Conservation (phyloP, 75 land plant genomes). For the Pinus taeda region DNA sequence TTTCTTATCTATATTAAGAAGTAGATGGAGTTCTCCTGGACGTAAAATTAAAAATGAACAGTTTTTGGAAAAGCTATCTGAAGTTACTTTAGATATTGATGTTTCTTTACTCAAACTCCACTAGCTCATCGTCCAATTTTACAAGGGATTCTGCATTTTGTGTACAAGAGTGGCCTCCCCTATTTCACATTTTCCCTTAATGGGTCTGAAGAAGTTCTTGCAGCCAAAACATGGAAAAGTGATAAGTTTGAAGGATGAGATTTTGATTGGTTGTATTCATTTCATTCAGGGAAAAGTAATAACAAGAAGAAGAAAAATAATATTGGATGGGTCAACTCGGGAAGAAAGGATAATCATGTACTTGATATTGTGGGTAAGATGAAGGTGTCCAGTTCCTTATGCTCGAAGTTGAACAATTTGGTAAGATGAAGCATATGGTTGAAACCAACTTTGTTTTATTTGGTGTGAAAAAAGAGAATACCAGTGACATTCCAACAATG, state of each 20-base stretch:
- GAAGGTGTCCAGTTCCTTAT: slow-evolving; percentile 38
- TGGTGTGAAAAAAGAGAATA: slow-evolving; percentile 22
- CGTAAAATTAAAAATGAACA: neutral
- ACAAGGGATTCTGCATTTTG: slow-evolving; percentile 51
- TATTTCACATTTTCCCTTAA: slow-evolving; percentile 40
- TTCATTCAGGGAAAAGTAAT: slow-evolving; percentile 34
- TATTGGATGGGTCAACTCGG: slow-evolving; percentile 37
- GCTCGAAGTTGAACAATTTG: slow-evolving; percentile 8
- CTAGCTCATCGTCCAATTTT: slow-evolving; percentile 13
- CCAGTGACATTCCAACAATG: neutral
- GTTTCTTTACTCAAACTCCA: neutral
- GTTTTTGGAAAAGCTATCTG: neutral
- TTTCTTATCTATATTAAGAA: neutral
- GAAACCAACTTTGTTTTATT: slow-evolving; percentile 44
- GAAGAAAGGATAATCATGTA: slow-evolving; percentile 18
- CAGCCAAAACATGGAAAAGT: slow-evolving; percentile 31
- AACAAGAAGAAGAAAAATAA: slow-evolving; percentile 40
- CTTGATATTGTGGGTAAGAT: slow-evolving; percentile 52
- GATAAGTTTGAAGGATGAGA: slow-evolving; percentile 27
- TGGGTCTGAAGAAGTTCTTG: slow-evolving; percentile 35
- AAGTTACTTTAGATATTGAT: neutral
- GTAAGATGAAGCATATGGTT: slow-evolving; percentile 1
- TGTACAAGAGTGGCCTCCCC: slow-evolving; percentile 54
- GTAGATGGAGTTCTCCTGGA: slow-evolving; percentile 4
- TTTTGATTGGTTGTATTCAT: slow-evolving; percentile 36